phyloP scores from a whole-genome alignment of 139 green algal genomes.

The Picochlorum sp. region DNA sequence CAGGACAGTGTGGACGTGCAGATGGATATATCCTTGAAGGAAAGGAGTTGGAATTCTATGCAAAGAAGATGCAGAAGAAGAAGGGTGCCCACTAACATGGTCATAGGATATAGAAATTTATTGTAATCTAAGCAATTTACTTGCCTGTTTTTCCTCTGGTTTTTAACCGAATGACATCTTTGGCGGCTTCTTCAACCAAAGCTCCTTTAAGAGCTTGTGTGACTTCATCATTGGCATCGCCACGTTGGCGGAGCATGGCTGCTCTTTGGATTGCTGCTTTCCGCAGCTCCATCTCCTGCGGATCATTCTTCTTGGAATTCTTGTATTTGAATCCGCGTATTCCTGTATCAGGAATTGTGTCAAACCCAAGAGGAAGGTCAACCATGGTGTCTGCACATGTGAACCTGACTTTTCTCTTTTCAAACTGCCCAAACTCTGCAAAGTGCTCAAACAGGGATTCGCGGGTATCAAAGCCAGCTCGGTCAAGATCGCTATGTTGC shows the following conservation, averaged over 20 bases:
- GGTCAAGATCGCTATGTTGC: slow-evolving; percentile 13
- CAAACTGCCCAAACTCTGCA: slow-evolving; percentile 31
- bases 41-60: slow-evolving; percentile 89
- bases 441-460: slow-evolving; percentile 24
- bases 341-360: not conserved
- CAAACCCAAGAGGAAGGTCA: slow-evolving; percentile 2
- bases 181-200: slow-evolving; percentile 6
- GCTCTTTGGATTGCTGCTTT: slow-evolving; percentile 5
- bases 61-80: slow-evolving; percentile 77
- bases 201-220: slow-evolving; percentile 9
- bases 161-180: not conserved
- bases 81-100: slow-evolving; percentile 24
- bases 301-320: not conserved
- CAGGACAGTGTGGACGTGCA: slow-evolving; percentile 52
- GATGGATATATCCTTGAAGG: slow-evolving; percentile 91
- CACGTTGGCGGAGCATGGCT: not conserved
- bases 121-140: not conserved
- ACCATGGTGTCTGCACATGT: slow-evolving; percentile 13
- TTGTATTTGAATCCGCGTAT: not conserved
- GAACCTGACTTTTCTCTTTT: slow-evolving; percentile 17
- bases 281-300: not conserved
- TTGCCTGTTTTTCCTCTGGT: no score
- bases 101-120: no score
- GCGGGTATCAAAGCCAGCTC: slow-evolving; percentile 12
- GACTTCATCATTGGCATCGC: slow-evolving; percentile 7